A percentile compares a stretch with the other conserved stretches of the same genome.
Conservation (phyloP, 1,284 basidiomycete genomes). For the Coriolopsis trogii region DNA sequence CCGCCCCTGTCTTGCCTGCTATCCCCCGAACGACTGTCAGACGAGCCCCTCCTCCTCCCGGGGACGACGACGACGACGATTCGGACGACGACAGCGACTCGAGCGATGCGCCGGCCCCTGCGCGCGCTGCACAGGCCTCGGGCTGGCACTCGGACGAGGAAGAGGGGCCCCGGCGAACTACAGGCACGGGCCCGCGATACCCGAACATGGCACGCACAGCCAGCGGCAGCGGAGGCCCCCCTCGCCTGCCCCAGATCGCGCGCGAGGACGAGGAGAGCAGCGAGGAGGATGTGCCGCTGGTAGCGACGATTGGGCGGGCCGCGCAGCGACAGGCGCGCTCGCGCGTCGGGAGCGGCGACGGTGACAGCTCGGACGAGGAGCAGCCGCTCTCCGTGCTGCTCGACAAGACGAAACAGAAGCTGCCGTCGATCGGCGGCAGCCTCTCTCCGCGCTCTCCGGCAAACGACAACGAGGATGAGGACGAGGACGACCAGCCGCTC, state of each 20-base stretch:
- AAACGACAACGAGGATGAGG: slow-evolving; percentile 37
- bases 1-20: slow-evolving; percentile 57
- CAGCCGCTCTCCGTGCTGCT: slow-evolving; percentile 66
- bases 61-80: slow-evolving; percentile 49
- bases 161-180: slow-evolving; percentile 50
- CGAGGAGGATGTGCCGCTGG: slow-evolving; percentile 78
- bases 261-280: slow-evolving; percentile 50
- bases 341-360: slow-evolving; percentile 30
- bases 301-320: slow-evolving; percentile 57
- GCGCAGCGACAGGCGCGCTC: slow-evolving; percentile 43
- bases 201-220: no score
- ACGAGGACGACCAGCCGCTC: slow-evolving; percentile 73
- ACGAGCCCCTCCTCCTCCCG: slow-evolving; percentile 45
- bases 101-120: slow-evolving; percentile 43
- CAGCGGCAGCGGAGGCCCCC: slow-evolving; percentile 11
- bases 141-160: slow-evolving; percentile 31
- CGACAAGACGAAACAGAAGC: slow-evolving; percentile 50
- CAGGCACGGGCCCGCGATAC: slow-evolving; percentile 50
- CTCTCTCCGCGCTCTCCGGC: slow-evolving; percentile 26
- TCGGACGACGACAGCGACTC: slow-evolving; percentile 55
- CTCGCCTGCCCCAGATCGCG: slow-evolving; percentile 20
- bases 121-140: slow-evolving; percentile 32
- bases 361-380: slow-evolving; percentile 72
- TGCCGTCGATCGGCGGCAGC: slow-evolving; percentile 48
- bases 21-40: slow-evolving; percentile 47